Percentiles rank a stretch among this genome's conserved stretches.
phyloP scores from a whole-genome alignment of 1,139 yeast species.

The Yamadazyma buinensis region DNA sequence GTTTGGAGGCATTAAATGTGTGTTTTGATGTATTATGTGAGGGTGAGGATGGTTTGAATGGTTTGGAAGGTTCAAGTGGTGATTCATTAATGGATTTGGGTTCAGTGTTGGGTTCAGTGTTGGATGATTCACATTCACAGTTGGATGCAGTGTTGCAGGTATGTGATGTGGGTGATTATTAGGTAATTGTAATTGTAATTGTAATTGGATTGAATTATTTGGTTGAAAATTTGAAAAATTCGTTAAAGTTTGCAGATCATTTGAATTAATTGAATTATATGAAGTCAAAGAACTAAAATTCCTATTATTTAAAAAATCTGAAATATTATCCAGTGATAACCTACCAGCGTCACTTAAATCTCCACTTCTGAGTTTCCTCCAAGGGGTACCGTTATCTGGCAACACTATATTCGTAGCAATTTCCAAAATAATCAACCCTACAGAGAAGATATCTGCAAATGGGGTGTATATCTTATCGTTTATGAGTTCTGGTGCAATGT shows the following conservation, averaged over 20 bases:
- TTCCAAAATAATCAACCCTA: constrained; percentile 89
- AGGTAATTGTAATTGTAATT: background rate
- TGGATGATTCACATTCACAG: background rate
- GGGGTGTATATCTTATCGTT: constrained; percentile 80
- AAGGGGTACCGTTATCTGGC: constrained; percentile 95
- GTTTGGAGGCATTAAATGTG: background rate
- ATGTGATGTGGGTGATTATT: background rate
- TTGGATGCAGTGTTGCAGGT: background rate
- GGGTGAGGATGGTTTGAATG: background rate
- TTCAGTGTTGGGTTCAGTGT: no score
- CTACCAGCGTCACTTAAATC: constrained; percentile 94
- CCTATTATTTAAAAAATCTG: constrained; percentile 42
- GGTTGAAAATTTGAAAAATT: constrained; percentile 2
- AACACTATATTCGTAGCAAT: constrained; percentile 92
- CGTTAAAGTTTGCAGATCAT: constrained; percentile 8
- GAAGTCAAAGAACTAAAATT: constrained; percentile 36
- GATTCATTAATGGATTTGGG: no score
- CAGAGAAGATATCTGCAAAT: constrained; percentile 90
- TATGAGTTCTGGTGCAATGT: constrained; percentile 94
- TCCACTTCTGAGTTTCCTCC: constrained; percentile 95
- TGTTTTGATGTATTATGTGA: no score
- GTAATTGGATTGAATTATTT: background rate
- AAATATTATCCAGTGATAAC: constrained; percentile 55
- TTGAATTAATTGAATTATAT: constrained; percentile 21
- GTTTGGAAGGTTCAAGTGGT: no score